These are phyloP conservation scores for Penicillium tannophilum DNA, from an alignment of 495 filamentous ascomycete genomes.

Conservation along the genomic window DNA sequence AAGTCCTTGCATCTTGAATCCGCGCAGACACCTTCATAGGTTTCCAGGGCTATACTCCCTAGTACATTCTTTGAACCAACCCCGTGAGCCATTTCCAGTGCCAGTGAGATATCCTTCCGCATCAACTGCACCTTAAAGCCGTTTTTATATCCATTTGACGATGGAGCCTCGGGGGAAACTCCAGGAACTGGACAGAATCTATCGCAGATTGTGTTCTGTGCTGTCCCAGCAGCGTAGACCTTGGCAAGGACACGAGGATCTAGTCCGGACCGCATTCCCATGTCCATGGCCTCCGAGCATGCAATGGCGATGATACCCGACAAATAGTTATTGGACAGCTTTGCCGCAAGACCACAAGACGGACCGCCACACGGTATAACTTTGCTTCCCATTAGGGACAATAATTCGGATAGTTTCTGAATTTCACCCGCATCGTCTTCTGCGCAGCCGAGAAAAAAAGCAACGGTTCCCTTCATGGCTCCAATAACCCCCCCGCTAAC, in stretches of 20 bases:
- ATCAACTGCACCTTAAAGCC: constrained; percentile 58
- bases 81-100: constrained; percentile 48
- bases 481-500: constrained; percentile 50
- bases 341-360: constrained; percentile 53
- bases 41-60: constrained; percentile 40
- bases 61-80: constrained; percentile 45
- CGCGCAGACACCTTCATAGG: constrained; percentile 48
- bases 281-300: constrained; percentile 54
- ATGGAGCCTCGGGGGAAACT: constrained; percentile 48
- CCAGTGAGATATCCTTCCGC: constrained; percentile 55
- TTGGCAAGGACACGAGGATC: constrained; percentile 48
- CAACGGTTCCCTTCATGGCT: constrained; percentile 49
- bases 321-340: constrained; percentile 58
- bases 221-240: constrained; percentile 52
- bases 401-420: background rate
- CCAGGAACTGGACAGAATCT: constrained; percentile 55
- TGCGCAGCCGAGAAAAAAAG: constrained; percentile 50
- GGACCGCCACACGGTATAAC: constrained; percentile 54
- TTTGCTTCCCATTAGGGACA: constrained; percentile 33
- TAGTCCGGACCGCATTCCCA: constrained; percentile 55
- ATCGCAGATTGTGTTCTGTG: constrained; percentile 53
- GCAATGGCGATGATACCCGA: constrained; percentile 56
- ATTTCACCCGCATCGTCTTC: constrained; percentile 33
- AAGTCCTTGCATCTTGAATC: constrained; percentile 45
- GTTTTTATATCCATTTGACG: constrained; percentile 46